These are phyloP conservation scores for Aegilops tauschii DNA, from an alignment of 176 grass and related monocot species.

Conservation along the genomic window DNA sequence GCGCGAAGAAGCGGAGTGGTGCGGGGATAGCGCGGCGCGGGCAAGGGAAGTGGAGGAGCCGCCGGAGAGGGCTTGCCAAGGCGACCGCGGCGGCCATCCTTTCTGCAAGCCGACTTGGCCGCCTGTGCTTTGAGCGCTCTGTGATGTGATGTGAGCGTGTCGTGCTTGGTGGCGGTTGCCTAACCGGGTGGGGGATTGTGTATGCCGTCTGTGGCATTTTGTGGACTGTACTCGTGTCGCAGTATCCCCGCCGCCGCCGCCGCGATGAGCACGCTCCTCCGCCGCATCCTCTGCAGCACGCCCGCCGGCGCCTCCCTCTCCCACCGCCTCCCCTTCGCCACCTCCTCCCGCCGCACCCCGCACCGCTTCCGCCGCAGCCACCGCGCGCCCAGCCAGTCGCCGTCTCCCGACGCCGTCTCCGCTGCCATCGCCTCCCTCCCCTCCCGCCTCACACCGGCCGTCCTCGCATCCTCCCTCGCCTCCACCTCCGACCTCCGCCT, in stretches of 20 bases:
- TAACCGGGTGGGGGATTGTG: background rate
- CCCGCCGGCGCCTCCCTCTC: background rate
- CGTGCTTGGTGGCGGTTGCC: background rate
- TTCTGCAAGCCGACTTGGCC: background rate
- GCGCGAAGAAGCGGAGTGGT: constrained; percentile 22
- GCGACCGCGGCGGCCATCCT: constrained; percentile 40
- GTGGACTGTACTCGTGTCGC: background rate
- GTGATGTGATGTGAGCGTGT: background rate
- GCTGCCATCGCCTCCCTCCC: constrained; percentile 62
- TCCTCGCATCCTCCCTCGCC: constrained; percentile 50
- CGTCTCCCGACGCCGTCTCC: constrained; percentile 26
- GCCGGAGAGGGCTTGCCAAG: constrained; percentile 47
- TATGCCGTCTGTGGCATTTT: background rate
- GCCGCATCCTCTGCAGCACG: background rate
- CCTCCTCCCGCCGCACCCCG: constrained; percentile 29
- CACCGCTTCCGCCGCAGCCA: constrained; percentile 45
- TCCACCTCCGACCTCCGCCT: constrained; percentile 49
- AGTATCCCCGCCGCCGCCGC: constrained; percentile 2
- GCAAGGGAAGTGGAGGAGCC: constrained; percentile 7
- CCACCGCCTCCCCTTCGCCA: constrained; percentile 25
- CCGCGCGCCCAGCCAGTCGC: constrained; percentile 6
- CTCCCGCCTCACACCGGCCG: constrained; percentile 51
- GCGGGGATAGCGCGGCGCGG: background rate
- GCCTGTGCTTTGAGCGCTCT: constrained; percentile 15
- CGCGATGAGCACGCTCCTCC: constrained; percentile 35